Conservation (phyloP, 2,329 filamentous ascomycete genomes). For the Xylariomycetidae sp. region DNA sequence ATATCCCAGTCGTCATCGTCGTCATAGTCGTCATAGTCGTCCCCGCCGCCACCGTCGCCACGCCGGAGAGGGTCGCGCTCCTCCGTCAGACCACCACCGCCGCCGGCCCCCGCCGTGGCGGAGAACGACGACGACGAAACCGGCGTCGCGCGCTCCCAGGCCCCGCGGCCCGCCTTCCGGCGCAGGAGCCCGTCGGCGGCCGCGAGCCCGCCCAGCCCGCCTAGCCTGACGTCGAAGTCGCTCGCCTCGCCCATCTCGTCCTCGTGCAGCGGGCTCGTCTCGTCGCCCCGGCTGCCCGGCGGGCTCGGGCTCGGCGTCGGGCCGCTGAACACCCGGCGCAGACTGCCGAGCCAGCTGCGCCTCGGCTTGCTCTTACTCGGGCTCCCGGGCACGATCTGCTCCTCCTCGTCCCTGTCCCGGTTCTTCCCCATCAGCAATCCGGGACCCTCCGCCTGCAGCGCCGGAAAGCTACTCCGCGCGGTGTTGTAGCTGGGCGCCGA, state of each 20-base stretch:
- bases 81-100: conserved; percentile 18
- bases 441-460: conserved; percentile 50
- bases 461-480: conserved; percentile 47
- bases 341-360: conserved; percentile 63
- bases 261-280: conserved; percentile 25
- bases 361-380: conserved; percentile 54
- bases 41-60: conserved; percentile 30
- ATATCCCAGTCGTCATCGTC: conserved; percentile 71
- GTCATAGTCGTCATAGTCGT: conserved; percentile 60
- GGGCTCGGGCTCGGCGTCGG: conserved; percentile 27
- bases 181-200: conserved; percentile 40
- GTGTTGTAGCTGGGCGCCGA: conserved; percentile 45
- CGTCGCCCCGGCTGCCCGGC: conserved; percentile 15
- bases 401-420: conserved; percentile 23
- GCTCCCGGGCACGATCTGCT: conserved; percentile 38
- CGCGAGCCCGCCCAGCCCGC: conserved; percentile 40
- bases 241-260: conserved; percentile 29
- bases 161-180: conserved; percentile 50
- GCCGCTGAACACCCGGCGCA: conserved; percentile 59
- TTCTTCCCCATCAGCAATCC: conserved; percentile 35
- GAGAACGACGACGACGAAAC: conserved; percentile 3
- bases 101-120: conserved; percentile 29
- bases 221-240: conserved; percentile 41
- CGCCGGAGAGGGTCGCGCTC: conserved; percentile 11
- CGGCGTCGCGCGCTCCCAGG: conserved; percentile 39